A percentile compares a stretch with the other conserved stretches of the same genome.
These are phyloP conservation scores for Mortierella sp. DNA, from an alignment of 371 early-diverging fungal genomes.

Conservation along the genomic window DNA sequence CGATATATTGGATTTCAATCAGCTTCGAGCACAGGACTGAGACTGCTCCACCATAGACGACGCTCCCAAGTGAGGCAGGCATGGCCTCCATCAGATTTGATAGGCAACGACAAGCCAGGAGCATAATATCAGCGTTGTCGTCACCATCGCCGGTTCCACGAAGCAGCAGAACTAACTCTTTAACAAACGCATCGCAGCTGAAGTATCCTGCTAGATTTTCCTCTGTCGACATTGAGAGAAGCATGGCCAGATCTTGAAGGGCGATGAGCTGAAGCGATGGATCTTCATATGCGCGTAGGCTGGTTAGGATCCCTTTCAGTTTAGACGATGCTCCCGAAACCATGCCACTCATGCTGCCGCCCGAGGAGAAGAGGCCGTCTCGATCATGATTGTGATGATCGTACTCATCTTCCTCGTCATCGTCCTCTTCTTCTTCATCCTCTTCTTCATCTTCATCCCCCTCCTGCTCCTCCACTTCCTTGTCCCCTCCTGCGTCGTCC, in stretches of 20 bases:
- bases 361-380: conserved; percentile 58
- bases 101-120: conserved; percentile 90
- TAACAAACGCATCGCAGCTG: conserved; percentile 65
- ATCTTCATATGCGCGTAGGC: conserved; percentile 64
- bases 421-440: conserved; percentile 60
- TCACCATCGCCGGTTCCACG: conserved; percentile 60
- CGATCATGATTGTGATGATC: conserved; percentile 37
- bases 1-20: conserved; percentile 88
- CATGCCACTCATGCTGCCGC: conserved; percentile 61
- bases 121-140: conserved; percentile 78
- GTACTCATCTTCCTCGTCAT: conserved; percentile 50
- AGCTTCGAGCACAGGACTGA: conserved; percentile 81
- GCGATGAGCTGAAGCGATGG: conserved; percentile 74
- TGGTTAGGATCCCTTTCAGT: conserved; percentile 62
- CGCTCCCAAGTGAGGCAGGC: conserved; percentile 73
- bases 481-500: conserved; percentile 29
- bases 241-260: conserved; percentile 74
- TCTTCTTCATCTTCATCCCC: conserved; percentile 54
- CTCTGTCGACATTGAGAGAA: conserved; percentile 77
- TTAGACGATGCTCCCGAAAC: conserved; percentile 60
- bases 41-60: conserved; percentile 79
- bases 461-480: conserved; percentile 39
- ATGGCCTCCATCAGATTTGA: conserved; percentile 90
- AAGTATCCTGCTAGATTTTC: conserved; percentile 71
- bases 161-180: conserved; percentile 67